Evolutionary conservation across 2,329 filamentous ascomycete species (phyloP), one percentile per base, ranked within the genome.

Genomic region (Penicillium thymicola): DNA sequence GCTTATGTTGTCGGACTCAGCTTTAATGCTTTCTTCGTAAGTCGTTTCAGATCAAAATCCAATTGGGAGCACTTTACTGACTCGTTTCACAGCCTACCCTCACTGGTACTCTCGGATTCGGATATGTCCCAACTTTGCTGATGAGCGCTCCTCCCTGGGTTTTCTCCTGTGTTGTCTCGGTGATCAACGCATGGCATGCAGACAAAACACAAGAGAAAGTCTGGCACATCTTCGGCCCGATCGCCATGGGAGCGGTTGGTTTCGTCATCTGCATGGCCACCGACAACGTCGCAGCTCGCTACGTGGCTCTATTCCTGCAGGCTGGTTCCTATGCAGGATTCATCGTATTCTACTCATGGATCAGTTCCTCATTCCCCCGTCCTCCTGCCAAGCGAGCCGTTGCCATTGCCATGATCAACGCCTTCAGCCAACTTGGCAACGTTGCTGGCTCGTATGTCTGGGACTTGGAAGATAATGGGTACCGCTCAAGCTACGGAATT

Each of bases 391-490:
- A 91, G 76, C 82, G 88, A 53, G 85, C 85, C 5, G 84, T 88
- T 0, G 88, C 87, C 0, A 72, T 92, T 4, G 89, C 88, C 4
- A 85, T 89, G 61, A 89, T 92, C 75, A 92, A 92, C 69, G 86
- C 87, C 2, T 79, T 89, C 27, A 83, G 81, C 21, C 66, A 68
- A 72, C 75, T 85, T 3, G 82, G 82, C 51, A 85, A 84, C 65
- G 78, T 84, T 0, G 84, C 84, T 0, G 85, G 85, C 2, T 82
- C 80, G 0, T 87, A 87, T 64, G 84, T 87, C 3, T 87, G 85
- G 85, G 74, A 78, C 51, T 76, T 87, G 48, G 73, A 77, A 25
- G 83, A 79, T 0, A 80, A 87, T 59, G 85, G 85, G 0, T 87
- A 79, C 75, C 79, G 85, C 60, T 81, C 83, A 74, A 86, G 83